Evolutionary conservation across 306 rosid genomes (phyloP).

Genomic region (Gillenia trifoliata): DNA sequence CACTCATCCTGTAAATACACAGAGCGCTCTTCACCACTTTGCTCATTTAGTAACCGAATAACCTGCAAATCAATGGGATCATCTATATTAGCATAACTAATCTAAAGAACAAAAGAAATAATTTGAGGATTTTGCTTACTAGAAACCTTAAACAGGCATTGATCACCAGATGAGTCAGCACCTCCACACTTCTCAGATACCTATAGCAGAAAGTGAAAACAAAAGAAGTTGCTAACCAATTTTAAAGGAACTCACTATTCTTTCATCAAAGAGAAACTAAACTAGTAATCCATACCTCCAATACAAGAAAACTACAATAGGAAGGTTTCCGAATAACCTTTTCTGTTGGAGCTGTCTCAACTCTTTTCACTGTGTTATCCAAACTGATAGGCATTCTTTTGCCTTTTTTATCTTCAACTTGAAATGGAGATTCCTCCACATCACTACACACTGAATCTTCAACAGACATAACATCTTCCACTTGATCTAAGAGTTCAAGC

Average conservation of each 20-base stretch:
- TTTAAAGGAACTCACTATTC: neutral
- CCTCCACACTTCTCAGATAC: slow-evolving; percentile 53
- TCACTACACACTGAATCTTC: slow-evolving; percentile 39
- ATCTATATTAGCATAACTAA: slow-evolving; percentile 21
- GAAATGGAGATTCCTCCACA: slow-evolving; percentile 28
- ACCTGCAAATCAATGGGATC: slow-evolving; percentile 48
- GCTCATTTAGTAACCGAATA: slow-evolving; percentile 81
- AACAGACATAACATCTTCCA: slow-evolving; percentile 79
- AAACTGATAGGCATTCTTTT: slow-evolving; percentile 25
- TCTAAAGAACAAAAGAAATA: slow-evolving; percentile 8
- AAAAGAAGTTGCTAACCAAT: slow-evolving; percentile 22
- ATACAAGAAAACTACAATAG: slow-evolving; percentile 57
- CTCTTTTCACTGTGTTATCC: slow-evolving; percentile 27
- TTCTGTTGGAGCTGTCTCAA: slow-evolving; percentile 9
- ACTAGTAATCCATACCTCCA: slow-evolving; percentile 63
- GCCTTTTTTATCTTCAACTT: slow-evolving; percentile 32
- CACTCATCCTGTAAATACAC: slow-evolving; percentile 70
- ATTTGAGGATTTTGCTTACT: slow-evolving; percentile 20
- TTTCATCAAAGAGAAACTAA: slow-evolving; percentile 8
- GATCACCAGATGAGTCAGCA: slow-evolving; percentile 45
- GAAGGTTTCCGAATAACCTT: slow-evolving; percentile 17
- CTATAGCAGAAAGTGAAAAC: slow-evolving; percentile 30
- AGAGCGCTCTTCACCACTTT: slow-evolving; percentile 64
- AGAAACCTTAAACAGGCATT: slow-evolving; percentile 62
- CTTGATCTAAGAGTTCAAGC: slow-evolving; percentile 96